phyloP scores from a whole-genome alignment of 345 rosid genomes.

The Pugionium dolabratum region DNA sequence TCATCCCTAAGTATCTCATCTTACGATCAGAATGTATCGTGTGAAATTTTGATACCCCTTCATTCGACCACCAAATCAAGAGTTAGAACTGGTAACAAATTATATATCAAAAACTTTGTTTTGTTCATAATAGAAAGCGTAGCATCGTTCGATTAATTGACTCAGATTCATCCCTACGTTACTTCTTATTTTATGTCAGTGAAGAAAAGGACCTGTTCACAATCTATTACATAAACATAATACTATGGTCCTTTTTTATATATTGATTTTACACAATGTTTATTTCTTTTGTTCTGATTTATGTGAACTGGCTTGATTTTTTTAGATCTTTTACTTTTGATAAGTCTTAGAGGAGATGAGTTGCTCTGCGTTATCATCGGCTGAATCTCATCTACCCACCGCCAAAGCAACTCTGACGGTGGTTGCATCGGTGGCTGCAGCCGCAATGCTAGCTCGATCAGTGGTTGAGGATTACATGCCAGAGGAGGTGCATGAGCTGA shows the following conservation, averaged over 20 bases:
- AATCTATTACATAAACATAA: too few relatives aligned
- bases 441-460: constrained; percentile 53
- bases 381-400: constrained; percentile 41
- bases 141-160: too few relatives aligned
- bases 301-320: background rate
- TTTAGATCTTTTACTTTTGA: background rate
- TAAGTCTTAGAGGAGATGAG: constrained; percentile 18
- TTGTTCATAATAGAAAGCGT: too few relatives aligned
- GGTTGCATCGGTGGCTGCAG: constrained; percentile 60
- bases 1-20: constrained; percentile 9
- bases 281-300: background rate
- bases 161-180: too few relatives aligned
- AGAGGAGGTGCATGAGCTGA: constrained; percentile 12
- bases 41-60: constrained; percentile 4
- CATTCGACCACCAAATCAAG: constrained; percentile 3
- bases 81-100: constrained; percentile 1
- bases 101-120: too few relatives aligned
- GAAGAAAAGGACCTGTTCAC: too few relatives aligned
- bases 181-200: too few relatives aligned
- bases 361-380: constrained; percentile 22
- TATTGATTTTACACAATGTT: too few relatives aligned
- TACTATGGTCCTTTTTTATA: too few relatives aligned
- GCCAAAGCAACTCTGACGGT: constrained; percentile 50
- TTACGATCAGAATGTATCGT: constrained; percentile 17
- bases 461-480: constrained; percentile 45